These are phyloP conservation scores for Capsella rubella DNA, from an alignment of 441 rosid species.

Conservation along the genomic window DNA sequence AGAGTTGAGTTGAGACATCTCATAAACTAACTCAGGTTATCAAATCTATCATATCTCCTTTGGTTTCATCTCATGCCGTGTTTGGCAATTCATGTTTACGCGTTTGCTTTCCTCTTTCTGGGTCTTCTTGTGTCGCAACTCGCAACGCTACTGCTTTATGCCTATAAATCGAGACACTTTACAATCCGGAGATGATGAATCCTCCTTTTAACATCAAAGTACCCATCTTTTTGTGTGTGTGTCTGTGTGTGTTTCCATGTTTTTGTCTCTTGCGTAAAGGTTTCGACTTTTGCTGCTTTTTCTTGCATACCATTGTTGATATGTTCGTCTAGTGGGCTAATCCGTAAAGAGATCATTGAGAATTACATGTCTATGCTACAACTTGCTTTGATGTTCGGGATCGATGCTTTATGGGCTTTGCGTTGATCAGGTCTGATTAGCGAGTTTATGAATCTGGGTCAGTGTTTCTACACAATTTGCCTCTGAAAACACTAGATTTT, in stretches of 20 bases:
- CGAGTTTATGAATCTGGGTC: constrained; percentile 31
- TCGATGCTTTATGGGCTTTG: constrained; percentile 43
- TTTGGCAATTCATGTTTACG: constrained; percentile 34
- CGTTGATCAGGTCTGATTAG: constrained; percentile 42
- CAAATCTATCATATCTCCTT: constrained; percentile 37
- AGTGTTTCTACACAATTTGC: constrained; percentile 30
- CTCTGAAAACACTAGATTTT: constrained; percentile 33
- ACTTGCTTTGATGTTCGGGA: constrained; percentile 42
- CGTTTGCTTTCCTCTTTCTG: constrained; percentile 30
- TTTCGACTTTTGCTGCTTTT: constrained; percentile 42
- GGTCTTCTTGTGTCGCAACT: constrained; percentile 28
- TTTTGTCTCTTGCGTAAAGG: constrained; percentile 38
- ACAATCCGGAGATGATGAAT: constrained; percentile 40
- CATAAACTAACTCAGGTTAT: constrained; percentile 37
- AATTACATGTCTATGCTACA: constrained; percentile 27
- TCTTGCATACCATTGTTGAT: constrained; percentile 43
- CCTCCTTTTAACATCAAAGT: constrained; percentile 41
- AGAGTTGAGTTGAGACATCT: constrained; percentile 31
- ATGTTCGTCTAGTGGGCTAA: constrained; percentile 39
- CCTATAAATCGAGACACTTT: constrained; percentile 32
- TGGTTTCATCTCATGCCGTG: constrained; percentile 26
- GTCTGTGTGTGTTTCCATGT: constrained; percentile 49
- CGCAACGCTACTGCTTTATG: constrained; percentile 32
- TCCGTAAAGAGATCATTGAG: constrained; percentile 46
- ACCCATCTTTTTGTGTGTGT: constrained; percentile 25